These are phyloP conservation scores for Plantago rigida DNA, from an alignment of 305 asterid species.

Conservation along the genomic window DNA sequence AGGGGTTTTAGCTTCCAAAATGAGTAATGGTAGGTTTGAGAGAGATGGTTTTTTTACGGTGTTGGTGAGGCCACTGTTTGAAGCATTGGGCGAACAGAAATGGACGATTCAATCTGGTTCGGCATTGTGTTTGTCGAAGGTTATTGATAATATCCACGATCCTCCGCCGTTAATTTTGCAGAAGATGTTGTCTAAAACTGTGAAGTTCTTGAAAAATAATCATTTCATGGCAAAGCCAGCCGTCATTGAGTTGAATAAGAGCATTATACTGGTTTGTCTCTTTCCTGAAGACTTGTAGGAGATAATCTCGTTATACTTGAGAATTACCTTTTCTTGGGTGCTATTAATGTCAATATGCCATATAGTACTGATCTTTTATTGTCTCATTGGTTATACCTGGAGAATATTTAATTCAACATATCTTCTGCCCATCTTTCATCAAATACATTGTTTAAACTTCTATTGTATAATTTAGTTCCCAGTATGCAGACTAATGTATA, in stretches of 20 bases:
- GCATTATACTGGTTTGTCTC: slow-evolving; percentile 70
- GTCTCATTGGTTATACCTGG: slow-evolving; percentile 5
- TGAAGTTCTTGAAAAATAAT: slow-evolving; percentile 76
- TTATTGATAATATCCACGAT: slow-evolving; percentile 64
- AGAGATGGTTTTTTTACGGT: slow-evolving; percentile 53
- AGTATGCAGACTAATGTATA: slow-evolving; percentile 3
- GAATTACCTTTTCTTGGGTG: slow-evolving; percentile 12
- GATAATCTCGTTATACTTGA: slow-evolving; percentile 8
- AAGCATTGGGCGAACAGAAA: slow-evolving; percentile 86
- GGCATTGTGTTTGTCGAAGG: slow-evolving; percentile 75
- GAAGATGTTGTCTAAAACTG: slow-evolving; percentile 75
- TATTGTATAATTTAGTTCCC: slow-evolving; percentile 12
- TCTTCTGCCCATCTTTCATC: slow-evolving; percentile 2
- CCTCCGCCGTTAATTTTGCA: slow-evolving; percentile 75
- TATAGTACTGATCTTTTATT: slow-evolving; percentile 2
- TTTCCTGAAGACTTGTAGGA: not conserved
- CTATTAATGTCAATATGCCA: not conserved
- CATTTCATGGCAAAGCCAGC: slow-evolving; percentile 97
- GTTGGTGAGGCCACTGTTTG: slow-evolving; percentile 86
- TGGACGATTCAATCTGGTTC: slow-evolving; percentile 79
- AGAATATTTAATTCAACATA: not conserved
- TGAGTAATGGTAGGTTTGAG: slow-evolving; percentile 49
- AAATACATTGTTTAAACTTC: slow-evolving; percentile 8
- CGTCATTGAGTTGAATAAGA: slow-evolving; percentile 74
- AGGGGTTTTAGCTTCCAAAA: slow-evolving; percentile 66